Percentiles rank a stretch among this genome's conserved stretches.
These are phyloP conservation scores for Chalciporus piperatus DNA, from an alignment of 768 basidiomycete genomes.

Conservation along the genomic window DNA sequence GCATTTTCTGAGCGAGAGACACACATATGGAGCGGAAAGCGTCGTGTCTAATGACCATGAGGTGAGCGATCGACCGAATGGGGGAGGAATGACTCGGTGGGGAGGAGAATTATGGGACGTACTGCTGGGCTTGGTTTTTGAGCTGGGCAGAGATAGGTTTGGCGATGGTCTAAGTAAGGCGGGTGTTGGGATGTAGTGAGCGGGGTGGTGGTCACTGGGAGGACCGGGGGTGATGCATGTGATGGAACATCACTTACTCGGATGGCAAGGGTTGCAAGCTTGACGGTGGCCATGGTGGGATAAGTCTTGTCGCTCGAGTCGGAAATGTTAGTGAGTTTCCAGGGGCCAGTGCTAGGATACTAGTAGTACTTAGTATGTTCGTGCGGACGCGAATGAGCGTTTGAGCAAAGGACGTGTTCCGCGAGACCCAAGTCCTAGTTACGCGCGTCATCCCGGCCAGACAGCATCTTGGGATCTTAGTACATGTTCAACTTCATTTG, in stretches of 20 bases:
- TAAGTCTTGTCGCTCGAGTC: background rate
- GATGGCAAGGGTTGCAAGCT: slow-evolving; percentile 72
- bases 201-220: background rate
- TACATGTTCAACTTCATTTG: too few relatives aligned
- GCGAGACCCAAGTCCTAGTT: too few relatives aligned
- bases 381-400: too few relatives aligned
- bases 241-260: slow-evolving; percentile 58
- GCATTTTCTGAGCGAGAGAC: slow-evolving; percentile 71
- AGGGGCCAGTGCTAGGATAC: too few relatives aligned
- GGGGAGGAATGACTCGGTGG: background rate
- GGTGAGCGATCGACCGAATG: background rate
- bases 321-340: too few relatives aligned
- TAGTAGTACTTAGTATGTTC: too few relatives aligned
- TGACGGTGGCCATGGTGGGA: slow-evolving; percentile 62
- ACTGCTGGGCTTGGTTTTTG: slow-evolving; percentile 74
- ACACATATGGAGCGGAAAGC: slow-evolving; percentile 70
- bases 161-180: slow-evolving; percentile 73
- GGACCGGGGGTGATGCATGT: too few relatives aligned
- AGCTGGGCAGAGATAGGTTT: slow-evolving; percentile 74
- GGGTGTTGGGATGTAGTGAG: background rate
- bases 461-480: too few relatives aligned
- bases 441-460: too few relatives aligned
- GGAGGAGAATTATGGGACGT: slow-evolving; percentile 22
- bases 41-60: slow-evolving; percentile 65
- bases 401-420: too few relatives aligned